Conservation (phyloP, 192 early-diverging fungal species). For the Chytriomyces hyalinus region DNA sequence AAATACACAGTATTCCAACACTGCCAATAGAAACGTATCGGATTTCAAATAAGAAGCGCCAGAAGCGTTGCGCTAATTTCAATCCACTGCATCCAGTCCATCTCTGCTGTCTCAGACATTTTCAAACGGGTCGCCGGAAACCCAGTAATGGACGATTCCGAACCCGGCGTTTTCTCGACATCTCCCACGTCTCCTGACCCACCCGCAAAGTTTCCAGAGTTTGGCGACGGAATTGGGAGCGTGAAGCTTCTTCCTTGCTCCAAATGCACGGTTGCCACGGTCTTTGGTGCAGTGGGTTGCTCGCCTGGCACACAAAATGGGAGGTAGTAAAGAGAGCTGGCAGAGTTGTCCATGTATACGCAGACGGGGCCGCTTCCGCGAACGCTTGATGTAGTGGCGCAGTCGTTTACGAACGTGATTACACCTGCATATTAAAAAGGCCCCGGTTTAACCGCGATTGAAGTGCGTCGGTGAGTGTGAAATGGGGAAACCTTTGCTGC, state of each 20-base stretch:
- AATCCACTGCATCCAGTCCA: no score
- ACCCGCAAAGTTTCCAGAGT: not conserved
- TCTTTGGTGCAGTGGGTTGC: not conserved
- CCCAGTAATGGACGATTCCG: no score
- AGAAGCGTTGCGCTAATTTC: no score
- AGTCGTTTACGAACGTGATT: not conserved
- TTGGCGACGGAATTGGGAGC: not conserved
- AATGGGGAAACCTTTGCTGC: not conserved
- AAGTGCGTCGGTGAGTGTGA: no score
- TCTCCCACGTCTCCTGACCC: no score
- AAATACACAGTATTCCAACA: no score
- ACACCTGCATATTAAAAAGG: not conserved
- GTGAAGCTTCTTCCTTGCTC: not conserved
- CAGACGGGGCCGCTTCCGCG: not conserved
- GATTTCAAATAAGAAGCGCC: no score
- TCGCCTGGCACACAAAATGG: slow-evolving; percentile 15
- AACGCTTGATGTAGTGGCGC: not conserved
- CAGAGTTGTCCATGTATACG: slow-evolving; percentile 9
- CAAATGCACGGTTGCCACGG: not conserved
- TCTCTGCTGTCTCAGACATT: no score
- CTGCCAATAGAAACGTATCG: no score
- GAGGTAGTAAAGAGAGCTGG: slow-evolving; percentile 5
- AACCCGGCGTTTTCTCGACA: no score
- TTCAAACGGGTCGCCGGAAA: no score
- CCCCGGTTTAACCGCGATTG: not conserved